These are phyloP conservation scores for Pythium aristosporum DNA, from an alignment of 352 stramenopile genomes.

Conservation along the genomic window DNA sequence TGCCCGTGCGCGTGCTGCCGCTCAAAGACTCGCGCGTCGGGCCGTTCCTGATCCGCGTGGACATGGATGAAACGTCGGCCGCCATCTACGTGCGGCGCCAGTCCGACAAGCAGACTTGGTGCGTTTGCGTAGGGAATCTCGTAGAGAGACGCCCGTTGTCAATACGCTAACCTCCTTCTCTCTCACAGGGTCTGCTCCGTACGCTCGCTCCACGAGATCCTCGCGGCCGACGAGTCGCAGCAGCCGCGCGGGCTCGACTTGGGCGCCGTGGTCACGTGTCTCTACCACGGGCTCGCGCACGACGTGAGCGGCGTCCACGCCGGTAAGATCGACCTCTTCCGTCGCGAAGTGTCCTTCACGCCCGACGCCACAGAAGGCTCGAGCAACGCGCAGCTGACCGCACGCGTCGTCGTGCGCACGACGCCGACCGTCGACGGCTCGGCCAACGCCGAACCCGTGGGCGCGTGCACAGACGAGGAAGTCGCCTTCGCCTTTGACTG, in stretches of 20 bases:
- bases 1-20: conserved; percentile 15
- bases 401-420: conserved; percentile 5
- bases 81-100: conserved; percentile 16
- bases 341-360: conserved; percentile 18
- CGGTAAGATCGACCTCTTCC: conserved; percentile 4
- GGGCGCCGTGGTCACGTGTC: conserved; percentile 12
- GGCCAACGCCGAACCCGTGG: neutral
- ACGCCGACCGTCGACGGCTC: neutral
- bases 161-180: too few relatives aligned
- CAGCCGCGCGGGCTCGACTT: conserved; percentile 15
- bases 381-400: conserved; percentile 8
- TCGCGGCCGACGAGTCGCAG: conserved; percentile 12
- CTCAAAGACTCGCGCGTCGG: conserved; percentile 16
- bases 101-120: conserved; percentile 18
- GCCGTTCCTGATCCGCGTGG: conserved; percentile 10
- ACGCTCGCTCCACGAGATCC: conserved; percentile 16
- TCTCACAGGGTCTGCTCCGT: conserved; percentile 4
- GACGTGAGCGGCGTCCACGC: conserved; percentile 11
- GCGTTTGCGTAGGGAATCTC: neutral
- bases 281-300: conserved; percentile 17
- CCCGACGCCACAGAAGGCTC: conserved; percentile 3
- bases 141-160: too few relatives aligned
- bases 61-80: neutral
- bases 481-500: conserved; percentile 15
- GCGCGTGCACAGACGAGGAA: conserved; percentile 6